phyloP scores from a whole-genome alignment of 768 basidiomycete genomes.

The Mycena metata region DNA sequence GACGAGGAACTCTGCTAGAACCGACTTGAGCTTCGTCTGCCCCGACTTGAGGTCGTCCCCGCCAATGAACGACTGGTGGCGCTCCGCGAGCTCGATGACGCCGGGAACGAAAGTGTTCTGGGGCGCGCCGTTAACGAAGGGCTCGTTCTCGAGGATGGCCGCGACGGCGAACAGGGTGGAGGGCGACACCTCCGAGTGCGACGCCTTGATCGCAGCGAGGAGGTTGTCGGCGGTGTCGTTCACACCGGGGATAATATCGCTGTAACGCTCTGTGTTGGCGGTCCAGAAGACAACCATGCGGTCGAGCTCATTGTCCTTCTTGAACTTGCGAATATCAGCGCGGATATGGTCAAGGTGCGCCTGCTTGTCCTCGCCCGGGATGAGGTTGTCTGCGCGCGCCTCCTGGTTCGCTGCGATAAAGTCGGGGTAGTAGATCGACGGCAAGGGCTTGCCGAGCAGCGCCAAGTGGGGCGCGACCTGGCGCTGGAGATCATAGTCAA shows the following conservation, averaged over 20 bases:
- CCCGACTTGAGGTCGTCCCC: conserved; percentile 99
- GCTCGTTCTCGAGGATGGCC: conserved; percentile 93
- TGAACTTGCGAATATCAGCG: conserved; percentile 95
- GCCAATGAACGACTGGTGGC: conserved; percentile 91
- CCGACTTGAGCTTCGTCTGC: conserved; percentile 97
- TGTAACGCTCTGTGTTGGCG: conserved; percentile 98
- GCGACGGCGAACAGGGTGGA: conserved; percentile 97
- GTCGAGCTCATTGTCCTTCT: conserved; percentile 84
- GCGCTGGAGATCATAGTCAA: conserved; percentile 97
- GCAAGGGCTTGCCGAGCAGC: conserved; percentile 83
- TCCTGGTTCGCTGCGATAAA: conserved; percentile 99
- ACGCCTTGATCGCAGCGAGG: conserved; percentile 82
- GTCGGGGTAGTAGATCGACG: conserved; percentile 97
- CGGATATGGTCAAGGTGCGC: conserved; percentile 93
- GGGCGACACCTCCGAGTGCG: conserved; percentile 95
- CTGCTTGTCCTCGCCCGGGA: conserved; percentile 89
- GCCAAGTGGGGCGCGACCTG: conserved; percentile 92
- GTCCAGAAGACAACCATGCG: conserved; percentile 98
- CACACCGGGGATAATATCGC: conserved; percentile 92
- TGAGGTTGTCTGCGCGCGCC: conserved; percentile 93
- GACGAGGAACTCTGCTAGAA: conserved; percentile 97
- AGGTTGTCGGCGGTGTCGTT: conserved; percentile 95
- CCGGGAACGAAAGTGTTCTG: conserved; percentile 99
- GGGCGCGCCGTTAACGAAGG: conserved; percentile 97
- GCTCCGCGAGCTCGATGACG: conserved; percentile 92